Base-by-base conservation (phyloP, 1,284 basidiomycete genomes). In the Cryptococcus depauperatus region DNA sequence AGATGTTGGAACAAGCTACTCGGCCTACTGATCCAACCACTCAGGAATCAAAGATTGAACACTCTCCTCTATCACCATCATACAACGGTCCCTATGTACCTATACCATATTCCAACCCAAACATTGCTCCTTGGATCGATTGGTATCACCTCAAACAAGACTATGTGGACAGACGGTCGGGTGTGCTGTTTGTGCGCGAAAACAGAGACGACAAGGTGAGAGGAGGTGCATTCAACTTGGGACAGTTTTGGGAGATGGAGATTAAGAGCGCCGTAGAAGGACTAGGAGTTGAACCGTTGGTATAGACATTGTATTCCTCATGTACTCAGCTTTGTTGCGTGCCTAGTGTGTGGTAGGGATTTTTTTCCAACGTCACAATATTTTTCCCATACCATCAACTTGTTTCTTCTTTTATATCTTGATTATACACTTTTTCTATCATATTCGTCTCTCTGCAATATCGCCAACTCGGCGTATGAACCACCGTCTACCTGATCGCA, bases 191-290 rank as follows among this genome's bases (percentile, higher is more conserved):
- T 57, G 80, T 84, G 80, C 75, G 82, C 56, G 78, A 78, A 57
- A 85, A 90, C 58, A 71, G 77, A 44, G 83, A 87, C 54, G 83
- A 84, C 4, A 81, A 84, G 57, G 84, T 87, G 78, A 74, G 83
- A 35, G 87, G 80, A 8, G 91, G 88, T 14, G 90, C 88, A 2
- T 95, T 86, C 64, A 76, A 76, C 55, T 73, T 89, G 9, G 77
- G 82, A 48, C 81, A 89, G 63, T 85, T 85, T 41, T 93, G 90
- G 90, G 83, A 85, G 58, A 77, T 88, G 56, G 87, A 87, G 19
- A 66, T 93, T 37, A 73, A 83, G 41, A 78, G 71, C 55, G 84
- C 85, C 1, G 82, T 91, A 18, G 83, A 84, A 45, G 84, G 79
- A 1, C 67, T 93, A 43, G 70, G 64, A 35, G 52, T 70, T 13